Conservation (phyloP, 2,329 filamentous ascomycete genomes). For the Zalaria obscura region DNA sequence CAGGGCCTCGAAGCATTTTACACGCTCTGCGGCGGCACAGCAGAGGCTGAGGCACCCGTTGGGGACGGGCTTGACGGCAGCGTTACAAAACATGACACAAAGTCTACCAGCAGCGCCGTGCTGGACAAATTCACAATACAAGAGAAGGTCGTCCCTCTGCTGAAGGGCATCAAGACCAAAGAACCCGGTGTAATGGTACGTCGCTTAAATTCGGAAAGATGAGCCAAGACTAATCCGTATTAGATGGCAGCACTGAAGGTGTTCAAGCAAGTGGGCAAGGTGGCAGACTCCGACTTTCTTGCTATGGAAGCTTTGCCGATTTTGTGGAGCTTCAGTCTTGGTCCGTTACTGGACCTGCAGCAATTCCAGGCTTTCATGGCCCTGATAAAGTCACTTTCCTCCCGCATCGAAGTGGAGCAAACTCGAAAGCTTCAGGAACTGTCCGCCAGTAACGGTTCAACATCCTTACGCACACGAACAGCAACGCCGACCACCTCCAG, state of each 20-base stretch:
- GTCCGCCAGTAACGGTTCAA: conserved; percentile 35
- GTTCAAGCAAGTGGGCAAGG: conserved; percentile 65
- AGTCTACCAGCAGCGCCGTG: conserved; percentile 44
- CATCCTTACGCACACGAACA: background rate
- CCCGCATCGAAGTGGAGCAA: conserved; percentile 77
- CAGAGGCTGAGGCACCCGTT: conserved; percentile 27
- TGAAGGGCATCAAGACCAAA: conserved; percentile 92
- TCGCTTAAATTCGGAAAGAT: background rate
- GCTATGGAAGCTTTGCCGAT: conserved; percentile 83
- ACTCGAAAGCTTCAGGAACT: conserved; percentile 78
- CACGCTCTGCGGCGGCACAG: conserved; percentile 69
- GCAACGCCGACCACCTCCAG: conserved; percentile 9
- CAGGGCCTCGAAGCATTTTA: conserved; percentile 81
- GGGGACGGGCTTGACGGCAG: conserved; percentile 68
- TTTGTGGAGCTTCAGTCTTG: conserved; percentile 82
- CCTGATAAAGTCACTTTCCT: conserved; percentile 67
- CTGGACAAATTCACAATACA: conserved; percentile 97
- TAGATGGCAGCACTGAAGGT: conserved; percentile 72
- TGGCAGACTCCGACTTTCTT: conserved; percentile 79
- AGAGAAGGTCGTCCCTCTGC: conserved; percentile 83
- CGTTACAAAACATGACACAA: conserved; percentile 34
- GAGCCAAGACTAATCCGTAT: background rate
- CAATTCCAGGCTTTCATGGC: conserved; percentile 84
- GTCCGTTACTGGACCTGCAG: conserved; percentile 71
- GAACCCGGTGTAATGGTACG: conserved; percentile 82